Percentiles rank a stretch among this genome's conserved stretches.
phyloP scores from a whole-genome alignment of 441 rosid genomes.

The Erodium texanum region DNA sequence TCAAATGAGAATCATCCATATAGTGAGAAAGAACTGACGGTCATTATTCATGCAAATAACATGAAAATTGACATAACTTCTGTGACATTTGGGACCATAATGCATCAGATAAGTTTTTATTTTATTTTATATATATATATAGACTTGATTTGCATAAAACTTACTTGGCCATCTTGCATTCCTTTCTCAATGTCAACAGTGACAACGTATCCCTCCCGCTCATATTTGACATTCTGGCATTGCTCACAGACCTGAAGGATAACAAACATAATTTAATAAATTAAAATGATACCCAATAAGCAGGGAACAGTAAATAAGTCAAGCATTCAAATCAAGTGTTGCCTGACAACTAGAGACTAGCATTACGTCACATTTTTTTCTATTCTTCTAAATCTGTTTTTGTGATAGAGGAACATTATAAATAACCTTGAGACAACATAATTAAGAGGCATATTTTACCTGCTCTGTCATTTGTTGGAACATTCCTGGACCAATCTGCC shows the following conservation, averaged over 20 bases:
- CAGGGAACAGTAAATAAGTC: neutral
- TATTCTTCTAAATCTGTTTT: neutral
- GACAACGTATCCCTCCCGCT: conserved; percentile 67
- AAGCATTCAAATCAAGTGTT: neutral
- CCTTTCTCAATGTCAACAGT: conserved; percentile 96
- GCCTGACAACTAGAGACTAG: neutral
- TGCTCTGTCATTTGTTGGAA: conserved; percentile 97
- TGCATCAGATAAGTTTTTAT: neutral
- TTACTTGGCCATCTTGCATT: conserved; percentile 95
- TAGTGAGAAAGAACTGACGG: too few species aligned
- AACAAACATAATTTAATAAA: conserved; percentile 7
- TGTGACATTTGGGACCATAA: neutral
- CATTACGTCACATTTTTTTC: neutral
- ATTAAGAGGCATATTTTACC: conserved; percentile 23
- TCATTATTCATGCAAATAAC: neutral
- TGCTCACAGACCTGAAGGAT: conserved; percentile 71
- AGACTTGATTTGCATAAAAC: conserved; percentile 11
- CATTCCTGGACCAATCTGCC: conserved; percentile 99
- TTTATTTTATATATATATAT: neutral
- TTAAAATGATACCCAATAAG: conserved; percentile 10
- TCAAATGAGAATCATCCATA: neutral
- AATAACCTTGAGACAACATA: neutral
- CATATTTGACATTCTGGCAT: conserved; percentile 84
- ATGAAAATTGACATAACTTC: neutral
- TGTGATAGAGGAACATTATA: neutral